Conservation (phyloP, 495 filamentous ascomycete genomes). For the Lasiosphaeria miniovina region DNA sequence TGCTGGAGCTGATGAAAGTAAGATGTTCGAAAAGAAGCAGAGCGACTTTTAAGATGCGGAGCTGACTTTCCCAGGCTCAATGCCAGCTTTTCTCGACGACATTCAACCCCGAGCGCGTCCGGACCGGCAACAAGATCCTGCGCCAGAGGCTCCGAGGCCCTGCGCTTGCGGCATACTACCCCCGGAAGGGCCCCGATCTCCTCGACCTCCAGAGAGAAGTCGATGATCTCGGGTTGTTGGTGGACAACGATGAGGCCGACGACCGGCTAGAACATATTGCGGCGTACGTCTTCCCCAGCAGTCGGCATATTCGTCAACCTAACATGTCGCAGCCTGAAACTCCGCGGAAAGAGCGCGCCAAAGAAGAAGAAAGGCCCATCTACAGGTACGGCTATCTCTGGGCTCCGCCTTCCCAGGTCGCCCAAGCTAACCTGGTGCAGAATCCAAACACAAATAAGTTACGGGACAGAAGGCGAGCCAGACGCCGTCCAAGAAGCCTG, state of each 20-base stretch:
- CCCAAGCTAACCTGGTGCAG: constrained; percentile 16
- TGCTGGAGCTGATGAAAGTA: constrained; percentile 80
- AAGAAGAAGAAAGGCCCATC: constrained; percentile 76
- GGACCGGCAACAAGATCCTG: constrained; percentile 84
- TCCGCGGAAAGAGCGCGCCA: constrained; percentile 81
- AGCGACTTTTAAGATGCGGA: background rate
- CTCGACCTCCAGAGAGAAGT: constrained; percentile 65
- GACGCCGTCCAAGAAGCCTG: background rate
- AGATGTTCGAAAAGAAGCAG: background rate
- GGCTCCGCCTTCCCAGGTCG: background rate
- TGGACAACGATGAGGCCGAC: constrained; percentile 71
- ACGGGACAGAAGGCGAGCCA: background rate
- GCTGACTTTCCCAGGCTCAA: constrained; percentile 59
- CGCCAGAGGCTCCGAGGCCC: constrained; percentile 81
- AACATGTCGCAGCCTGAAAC: constrained; percentile 56
- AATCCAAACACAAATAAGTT: constrained; percentile 21
- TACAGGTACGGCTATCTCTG: constrained; percentile 49
- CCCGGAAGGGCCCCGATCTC: constrained; percentile 65
- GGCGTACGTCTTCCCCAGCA: constrained; percentile 35
- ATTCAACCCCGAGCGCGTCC: constrained; percentile 77
- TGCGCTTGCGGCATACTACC: constrained; percentile 79
- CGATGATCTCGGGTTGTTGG: constrained; percentile 51
- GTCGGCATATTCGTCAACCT: constrained; percentile 10
- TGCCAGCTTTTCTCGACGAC: constrained; percentile 87
- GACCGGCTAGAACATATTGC: constrained; percentile 74